Percentiles rank a stretch among this genome's conserved stretches.
Evolutionary conservation across 768 basidiomycete species (phyloP).

Genomic region (Lactarius pseudohatsudake): DNA sequence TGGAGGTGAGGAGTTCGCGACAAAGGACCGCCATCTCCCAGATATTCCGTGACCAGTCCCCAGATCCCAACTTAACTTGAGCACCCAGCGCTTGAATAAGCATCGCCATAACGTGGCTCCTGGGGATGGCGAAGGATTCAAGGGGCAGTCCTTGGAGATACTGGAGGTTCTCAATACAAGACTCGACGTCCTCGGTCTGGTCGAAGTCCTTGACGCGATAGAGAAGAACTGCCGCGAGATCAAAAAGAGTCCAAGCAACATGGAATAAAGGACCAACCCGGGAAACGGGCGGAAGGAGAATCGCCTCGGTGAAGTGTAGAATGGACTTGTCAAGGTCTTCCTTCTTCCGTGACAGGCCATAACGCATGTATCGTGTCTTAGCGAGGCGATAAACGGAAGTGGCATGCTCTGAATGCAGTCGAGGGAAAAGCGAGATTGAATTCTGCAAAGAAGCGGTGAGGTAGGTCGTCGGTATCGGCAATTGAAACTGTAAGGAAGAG

Average conservation of each 20-base stretch:
- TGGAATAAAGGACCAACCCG: accelerated
- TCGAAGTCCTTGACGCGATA: too few relatives aligned
- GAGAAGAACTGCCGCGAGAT: too few relatives aligned
- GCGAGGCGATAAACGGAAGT: background rate
- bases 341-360: background rate
- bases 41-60: background rate
- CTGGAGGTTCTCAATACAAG: too few relatives aligned
- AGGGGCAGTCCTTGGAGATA: too few relatives aligned
- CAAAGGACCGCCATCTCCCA: background rate
- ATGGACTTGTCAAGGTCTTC: background rate
- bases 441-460: too few relatives aligned
- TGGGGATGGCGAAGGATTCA: too few relatives aligned
- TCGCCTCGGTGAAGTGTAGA: background rate
- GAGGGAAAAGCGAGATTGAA: too few relatives aligned
- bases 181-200: too few relatives aligned
- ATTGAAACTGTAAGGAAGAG: background rate
- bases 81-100: too few relatives aligned
- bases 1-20: background rate
- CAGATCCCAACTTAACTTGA: too few relatives aligned
- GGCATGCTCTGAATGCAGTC: background rate
- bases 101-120: accelerated
- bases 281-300: background rate
- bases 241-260: background rate
- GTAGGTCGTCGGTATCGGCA: too few relatives aligned
- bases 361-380: background rate